Base-by-base conservation (phyloP, 1,284 basidiomycete species). In the Singerocomus inundabilis region DNA sequence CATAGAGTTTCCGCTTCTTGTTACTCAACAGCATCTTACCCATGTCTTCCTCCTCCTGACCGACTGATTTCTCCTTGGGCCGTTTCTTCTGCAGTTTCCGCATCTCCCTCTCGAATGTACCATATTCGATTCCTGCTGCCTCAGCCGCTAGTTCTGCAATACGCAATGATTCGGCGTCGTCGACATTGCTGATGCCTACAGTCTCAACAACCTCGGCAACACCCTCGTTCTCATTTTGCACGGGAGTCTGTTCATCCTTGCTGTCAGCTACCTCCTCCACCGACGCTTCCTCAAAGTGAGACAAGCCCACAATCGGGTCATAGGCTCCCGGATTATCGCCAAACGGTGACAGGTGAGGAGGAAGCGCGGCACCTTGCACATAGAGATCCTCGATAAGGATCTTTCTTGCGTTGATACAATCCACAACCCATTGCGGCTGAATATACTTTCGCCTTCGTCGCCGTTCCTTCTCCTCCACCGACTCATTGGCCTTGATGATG, bases 1-100 rank as follows among this genome's bases (percentile, higher is more conserved):
- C 93, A 73, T 97, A 98, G 61, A 99, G 71, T 74, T 97, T 98
- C 62, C 87, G 82, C 73, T 98, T 91, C 75, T 91, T 95, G 75
- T 95, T 97, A 74, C 91, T 96, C 85, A 99, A 88, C 84, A 99
- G 83, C 84, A 97, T 97, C 79, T 96, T 97, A 71, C 93, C 91
- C 88, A 98, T 92, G 64, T 96, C 89, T 67, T 87, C 78, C 67
- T 97, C 93, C 13, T 71, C 76, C 28, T 74, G 70, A 54, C 60
- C 57, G 35, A 61, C 52, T 26, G 47, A 44, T 38, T 39, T 57
- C 40, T 63, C 64, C 60, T 73, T 69, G 52, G 62, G 66, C 38
- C 67, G 66, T 64, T 82, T 79, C 72, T 81, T 86, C 62, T 74
- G 72, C 38, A 82, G 78, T 68, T 87, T 86, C 64, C 79, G 80